Base-by-base conservation (phyloP, 768 basidiomycete species). In the Pleurotus cornucopiae region DNA sequence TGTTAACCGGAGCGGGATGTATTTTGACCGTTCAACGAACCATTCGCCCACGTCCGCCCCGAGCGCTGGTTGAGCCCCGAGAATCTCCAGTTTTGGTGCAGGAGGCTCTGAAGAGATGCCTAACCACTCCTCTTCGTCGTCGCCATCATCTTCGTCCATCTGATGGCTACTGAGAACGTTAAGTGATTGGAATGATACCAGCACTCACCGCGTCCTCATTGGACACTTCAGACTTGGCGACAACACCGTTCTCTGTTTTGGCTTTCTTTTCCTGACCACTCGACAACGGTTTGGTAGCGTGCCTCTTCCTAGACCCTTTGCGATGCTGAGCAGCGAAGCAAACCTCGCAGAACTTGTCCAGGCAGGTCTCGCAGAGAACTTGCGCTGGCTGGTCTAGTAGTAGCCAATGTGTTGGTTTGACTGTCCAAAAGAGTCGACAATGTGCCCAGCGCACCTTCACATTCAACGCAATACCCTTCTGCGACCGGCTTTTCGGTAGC, bases 301-400 rank as follows among this genome's bases (percentile, higher is more conserved):
- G 91, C 38, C 67, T 68, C 67, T 86, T 91, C 48, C 91, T 78
- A 2, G 84, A 77, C 6, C 91, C 91, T 62, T 93, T 94, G 46
- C 91, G 75, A 68, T 94, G 91, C 64, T 89, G 89, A 0, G 91
- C 81, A 7, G 87, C 81, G 67, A 88, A 94, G 75, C 91, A 94
- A 20, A 94, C 91, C 65, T 91, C 87, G 58, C 91, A 93, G 64
- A 84, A 93, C 16, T 76, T 68, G 65, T 93, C 91, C 2, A 64
- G 71, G 66, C 91, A 94, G 9, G 79, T 77, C 64, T 86, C 83
- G 64, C 91, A 94, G 49, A 74, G 68, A 18, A 93, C 63, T 64
- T 89, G 81, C 4, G 89, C 88, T 55, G 91, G 90, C 67, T 94
- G 91, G 73, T 94, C 91, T 94, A 58, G 20, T 55, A 23, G 58